Conservation (phyloP, 139 green algal genomes). For the Tetratostichococcus sp. region DNA sequence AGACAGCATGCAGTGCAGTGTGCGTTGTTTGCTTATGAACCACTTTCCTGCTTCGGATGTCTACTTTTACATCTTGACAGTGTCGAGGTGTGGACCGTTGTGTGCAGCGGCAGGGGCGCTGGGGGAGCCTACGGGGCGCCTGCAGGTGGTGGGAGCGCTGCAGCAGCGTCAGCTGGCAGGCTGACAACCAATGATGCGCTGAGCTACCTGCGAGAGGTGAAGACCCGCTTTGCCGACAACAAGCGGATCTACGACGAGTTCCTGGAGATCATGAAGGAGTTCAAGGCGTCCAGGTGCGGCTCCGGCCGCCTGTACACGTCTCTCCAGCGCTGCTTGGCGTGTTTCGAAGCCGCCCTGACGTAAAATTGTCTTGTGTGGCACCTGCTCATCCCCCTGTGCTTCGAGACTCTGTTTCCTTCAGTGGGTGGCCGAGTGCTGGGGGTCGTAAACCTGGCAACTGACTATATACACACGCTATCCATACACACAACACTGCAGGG, state of each 20-base stretch:
- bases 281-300: conserved; percentile 87
- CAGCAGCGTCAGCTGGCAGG: neutral
- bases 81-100: neutral
- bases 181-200: conserved; percentile 77
- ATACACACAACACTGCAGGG: too few relatives aligned
- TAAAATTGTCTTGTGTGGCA: neutral
- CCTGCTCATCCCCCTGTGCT: neutral
- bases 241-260: conserved; percentile 75
- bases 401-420: too few relatives aligned
- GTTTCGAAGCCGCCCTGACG: too few relatives aligned
- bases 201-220: conserved; percentile 81
- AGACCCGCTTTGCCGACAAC: conserved; percentile 49
- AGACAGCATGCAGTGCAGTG: too few relatives aligned
- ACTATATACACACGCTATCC: too few relatives aligned
- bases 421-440: neutral
- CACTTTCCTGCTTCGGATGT: too few relatives aligned
- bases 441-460: too few relatives aligned
- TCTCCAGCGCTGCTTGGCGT: too few relatives aligned
- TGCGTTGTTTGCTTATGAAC: too few relatives aligned
- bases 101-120: neutral
- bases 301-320: too few relatives aligned
- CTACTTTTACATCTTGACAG: too few relatives aligned
- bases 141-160: neutral
- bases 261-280: conserved; percentile 99
- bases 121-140: too few relatives aligned